phyloP scores from a whole-genome alignment of 2,329 filamentous ascomycete genomes.

The Elsinoe ampelina region DNA sequence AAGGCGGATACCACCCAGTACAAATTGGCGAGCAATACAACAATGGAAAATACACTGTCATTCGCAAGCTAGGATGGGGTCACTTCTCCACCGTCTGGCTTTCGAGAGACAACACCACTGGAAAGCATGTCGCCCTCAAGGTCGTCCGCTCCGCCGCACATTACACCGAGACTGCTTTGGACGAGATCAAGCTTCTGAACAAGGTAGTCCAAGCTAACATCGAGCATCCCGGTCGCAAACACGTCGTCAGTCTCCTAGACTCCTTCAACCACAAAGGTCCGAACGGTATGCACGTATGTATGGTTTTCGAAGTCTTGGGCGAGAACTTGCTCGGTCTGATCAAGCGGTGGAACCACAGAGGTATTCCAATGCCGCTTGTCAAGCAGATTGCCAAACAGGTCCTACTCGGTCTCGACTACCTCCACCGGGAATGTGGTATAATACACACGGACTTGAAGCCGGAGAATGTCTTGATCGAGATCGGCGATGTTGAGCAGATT shows the following conservation, averaged over 20 bases:
- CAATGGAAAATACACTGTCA: slow-evolving; percentile 89
- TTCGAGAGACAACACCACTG: slow-evolving; percentile 72
- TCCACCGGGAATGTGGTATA: slow-evolving; percentile 96
- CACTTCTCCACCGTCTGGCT: slow-evolving; percentile 97
- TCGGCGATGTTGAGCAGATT: slow-evolving; percentile 97
- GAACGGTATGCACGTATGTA: slow-evolving; percentile 93
- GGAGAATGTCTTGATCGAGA: slow-evolving; percentile 97
- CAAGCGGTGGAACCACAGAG: slow-evolving; percentile 96
- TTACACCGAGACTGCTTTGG: slow-evolving; percentile 97
- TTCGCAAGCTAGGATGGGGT: slow-evolving; percentile 95
- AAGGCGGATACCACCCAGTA: slow-evolving; percentile 95
- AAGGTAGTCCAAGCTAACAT: slow-evolving; percentile 94
- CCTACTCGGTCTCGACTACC: slow-evolving; percentile 84
- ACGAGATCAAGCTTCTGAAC: slow-evolving; percentile 97
- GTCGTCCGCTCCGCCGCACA: slow-evolving; percentile 95
- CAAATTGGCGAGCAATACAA: slow-evolving; percentile 94
- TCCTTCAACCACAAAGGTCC: slow-evolving; percentile 97
- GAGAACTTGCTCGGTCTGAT: slow-evolving; percentile 92
- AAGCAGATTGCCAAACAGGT: slow-evolving; percentile 99
- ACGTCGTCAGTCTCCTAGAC: slow-evolving; percentile 91
- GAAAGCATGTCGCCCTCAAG: slow-evolving; percentile 94
- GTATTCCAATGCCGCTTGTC: slow-evolving; percentile 90
- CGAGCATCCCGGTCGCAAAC: slow-evolving; percentile 83
- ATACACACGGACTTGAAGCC: slow-evolving; percentile 97
- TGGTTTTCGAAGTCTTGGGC: slow-evolving; percentile 97